Evolutionary conservation across 352 stramenopile genomes (phyloP).

Genomic region (Phytophthora boehmeriae): DNA sequence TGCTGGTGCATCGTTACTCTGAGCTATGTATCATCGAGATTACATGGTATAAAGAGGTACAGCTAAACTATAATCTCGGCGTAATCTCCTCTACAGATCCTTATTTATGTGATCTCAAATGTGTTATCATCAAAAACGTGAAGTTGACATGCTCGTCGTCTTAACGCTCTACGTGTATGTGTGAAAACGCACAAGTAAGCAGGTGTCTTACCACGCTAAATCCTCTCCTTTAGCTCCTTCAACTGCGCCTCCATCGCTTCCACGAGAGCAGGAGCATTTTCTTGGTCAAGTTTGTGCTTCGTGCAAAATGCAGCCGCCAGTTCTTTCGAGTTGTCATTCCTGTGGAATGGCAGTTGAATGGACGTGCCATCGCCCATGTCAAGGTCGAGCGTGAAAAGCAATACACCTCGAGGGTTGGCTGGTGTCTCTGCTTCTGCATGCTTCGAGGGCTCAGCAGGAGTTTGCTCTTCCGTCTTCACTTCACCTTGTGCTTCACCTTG

Average conservation of each 20-base stretch:
- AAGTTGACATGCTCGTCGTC: neutral
- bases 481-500: constrained; percentile 8
- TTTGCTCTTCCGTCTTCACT: constrained; percentile 16
- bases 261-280: constrained; percentile 65
- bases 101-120: constrained; percentile 27
- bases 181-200: neutral
- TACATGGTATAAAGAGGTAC: no score
- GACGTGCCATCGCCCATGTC: constrained; percentile 56
- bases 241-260: constrained; percentile 62
- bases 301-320: constrained; percentile 65
- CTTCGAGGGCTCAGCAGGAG: constrained; percentile 3
- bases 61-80: no score
- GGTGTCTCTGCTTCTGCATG: constrained; percentile 14
- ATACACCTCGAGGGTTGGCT: constrained; percentile 25
- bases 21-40: no score
- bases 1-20: no score
- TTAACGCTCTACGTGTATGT: constrained; percentile 7
- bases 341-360: constrained; percentile 51
- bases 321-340: constrained; percentile 53
- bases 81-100: no score
- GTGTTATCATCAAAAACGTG: neutral
- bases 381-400: constrained; percentile 79
- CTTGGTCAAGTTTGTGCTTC: constrained; percentile 51
- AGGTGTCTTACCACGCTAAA: neutral
- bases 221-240: constrained; percentile 34